A percentile compares a stretch with the other conserved stretches of the same genome.
Conservation (phyloP, 768 basidiomycete species). For the Xerocomus spinulosus region DNA sequence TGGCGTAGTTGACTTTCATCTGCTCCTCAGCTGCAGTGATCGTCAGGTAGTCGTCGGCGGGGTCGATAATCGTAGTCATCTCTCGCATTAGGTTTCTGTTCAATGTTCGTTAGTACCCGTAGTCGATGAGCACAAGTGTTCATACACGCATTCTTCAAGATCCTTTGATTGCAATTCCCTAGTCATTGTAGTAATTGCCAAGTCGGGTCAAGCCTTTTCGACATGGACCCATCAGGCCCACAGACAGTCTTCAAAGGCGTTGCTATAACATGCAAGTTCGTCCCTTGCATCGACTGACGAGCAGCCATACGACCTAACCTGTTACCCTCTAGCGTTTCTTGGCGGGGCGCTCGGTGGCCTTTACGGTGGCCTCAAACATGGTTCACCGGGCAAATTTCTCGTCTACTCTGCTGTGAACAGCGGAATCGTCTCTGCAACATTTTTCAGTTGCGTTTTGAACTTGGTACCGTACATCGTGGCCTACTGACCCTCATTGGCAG, state of each 20-base stretch:
- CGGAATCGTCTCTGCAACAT: constrained; percentile 64
- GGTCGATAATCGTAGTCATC: constrained; percentile 70
- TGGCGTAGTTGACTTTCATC: constrained; percentile 53
- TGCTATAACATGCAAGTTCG: constrained; percentile 76
- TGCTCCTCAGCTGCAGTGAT: constrained; percentile 72
- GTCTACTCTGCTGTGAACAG: constrained; percentile 66
- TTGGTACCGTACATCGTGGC: background rate
- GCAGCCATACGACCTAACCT: constrained; percentile 23
- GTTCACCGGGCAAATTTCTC: constrained; percentile 46
- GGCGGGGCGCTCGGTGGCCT: constrained; percentile 46
- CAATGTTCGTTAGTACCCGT: constrained; percentile 2
- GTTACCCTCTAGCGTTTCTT: constrained; percentile 45
- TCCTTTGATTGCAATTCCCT: constrained; percentile 31
- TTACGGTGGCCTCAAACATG: constrained; percentile 45
- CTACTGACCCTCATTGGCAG: constrained; percentile 34
- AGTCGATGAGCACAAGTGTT: background rate
- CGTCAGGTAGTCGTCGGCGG: constrained; percentile 73
- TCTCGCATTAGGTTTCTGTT: constrained; percentile 62
- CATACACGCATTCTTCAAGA: constrained; percentile 34
- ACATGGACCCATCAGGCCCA: constrained; percentile 32
- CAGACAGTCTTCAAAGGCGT: constrained; percentile 54
- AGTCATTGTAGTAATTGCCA: constrained; percentile 13
- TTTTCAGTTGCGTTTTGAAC: constrained; percentile 60
- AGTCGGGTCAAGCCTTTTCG: background rate
- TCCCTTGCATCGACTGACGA: constrained; percentile 25